Percentiles rank a stretch among this genome's conserved stretches.
Evolutionary conservation across 164 flowering plant genomes (phyloP).

Genomic region (Sextonia rubra): DNA sequence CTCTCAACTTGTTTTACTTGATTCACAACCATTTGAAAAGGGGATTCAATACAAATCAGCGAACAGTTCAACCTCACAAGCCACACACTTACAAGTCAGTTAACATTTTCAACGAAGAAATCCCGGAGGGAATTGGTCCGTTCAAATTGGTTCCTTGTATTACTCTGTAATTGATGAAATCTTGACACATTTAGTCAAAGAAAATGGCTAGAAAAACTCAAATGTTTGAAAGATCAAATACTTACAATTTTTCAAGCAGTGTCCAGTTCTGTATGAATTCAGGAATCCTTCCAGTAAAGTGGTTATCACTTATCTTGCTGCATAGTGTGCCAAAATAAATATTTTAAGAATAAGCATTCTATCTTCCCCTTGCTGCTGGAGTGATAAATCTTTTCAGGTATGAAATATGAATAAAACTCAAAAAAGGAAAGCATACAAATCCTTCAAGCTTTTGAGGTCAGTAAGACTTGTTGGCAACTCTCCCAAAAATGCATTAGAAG

Average conservation of each 20-base stretch:
- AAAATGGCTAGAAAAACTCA: not conserved
- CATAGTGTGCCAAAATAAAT: not conserved
- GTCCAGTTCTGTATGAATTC: conserved; percentile 25
- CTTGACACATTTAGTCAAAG: not conserved
- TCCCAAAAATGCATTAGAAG: conserved; percentile 23
- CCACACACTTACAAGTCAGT: conserved; percentile 40
- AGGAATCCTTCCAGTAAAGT: conserved; percentile 38
- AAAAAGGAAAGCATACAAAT: conserved; percentile 12
- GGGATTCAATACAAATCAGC: not conserved
- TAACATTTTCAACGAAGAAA: conserved; percentile 40
- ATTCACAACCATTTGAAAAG: not conserved
- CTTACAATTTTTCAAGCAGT: conserved; percentile 29
- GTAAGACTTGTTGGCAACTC: conserved; percentile 17
- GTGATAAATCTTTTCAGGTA: not conserved
- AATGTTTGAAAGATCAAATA: not conserved
- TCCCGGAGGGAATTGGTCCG: conserved; percentile 64
- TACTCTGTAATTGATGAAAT: conserved; percentile 32
- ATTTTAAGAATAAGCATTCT: not conserved
- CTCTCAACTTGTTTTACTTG: not conserved
- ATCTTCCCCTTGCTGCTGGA: not conserved
- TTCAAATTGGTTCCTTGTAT: conserved; percentile 56
- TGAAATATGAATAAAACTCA: not conserved
- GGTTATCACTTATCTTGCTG: conserved; percentile 36
- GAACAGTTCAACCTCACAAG: not conserved
- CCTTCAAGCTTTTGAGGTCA: conserved; percentile 15